Base-by-base conservation (phyloP, 441 rosid species). In the Erodium moschatum region DNA sequence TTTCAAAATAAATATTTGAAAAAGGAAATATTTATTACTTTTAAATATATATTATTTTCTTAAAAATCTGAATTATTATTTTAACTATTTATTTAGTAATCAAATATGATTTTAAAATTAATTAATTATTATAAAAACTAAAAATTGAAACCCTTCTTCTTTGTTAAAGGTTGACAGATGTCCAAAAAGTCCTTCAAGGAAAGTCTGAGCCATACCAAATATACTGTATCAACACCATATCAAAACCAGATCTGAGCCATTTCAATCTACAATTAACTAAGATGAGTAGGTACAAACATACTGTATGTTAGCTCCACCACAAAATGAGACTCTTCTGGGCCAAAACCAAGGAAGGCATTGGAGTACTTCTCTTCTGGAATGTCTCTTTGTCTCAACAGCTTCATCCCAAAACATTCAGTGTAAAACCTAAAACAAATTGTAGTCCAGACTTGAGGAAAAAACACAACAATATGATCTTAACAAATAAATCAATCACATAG, bases 381-480 rank as follows among this genome's bases (percentile, higher is more conserved):
- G 65, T 94, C 98, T 80, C 98, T 89, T 69, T 93, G 54, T 85
- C 98, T 87, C 87, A 89, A 69, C 69, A 93, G 71, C 78, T 88
- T 89, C 98, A 93, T 93, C 68, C 98, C 98, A 62, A 93, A 89
- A 71, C 93, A 83, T 76, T 93, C 98, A 15, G 96, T 91, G 75
- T 94, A 94, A 73, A 94, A 94, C 83, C 98, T 91, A 79, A 42
- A 64, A 67, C 19, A 54, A 61, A 46, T 6, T 6, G 11, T 24
- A 64, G 62, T 50, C 6, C 29, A 6, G 5, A 16, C 21, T 52
- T 16, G 9, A 16, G 27, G 27, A 54, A 18, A 18, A 54, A 6
- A 3, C 13, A 24, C 27, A 24, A 24, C 44, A 38, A 38, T 38
- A 42, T 11, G 48, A 42, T 8, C 48, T 42, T 42, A 42, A 8